phyloP scores from a whole-genome alignment of 352 stramenopile species.

The Phytopythium litorale region DNA sequence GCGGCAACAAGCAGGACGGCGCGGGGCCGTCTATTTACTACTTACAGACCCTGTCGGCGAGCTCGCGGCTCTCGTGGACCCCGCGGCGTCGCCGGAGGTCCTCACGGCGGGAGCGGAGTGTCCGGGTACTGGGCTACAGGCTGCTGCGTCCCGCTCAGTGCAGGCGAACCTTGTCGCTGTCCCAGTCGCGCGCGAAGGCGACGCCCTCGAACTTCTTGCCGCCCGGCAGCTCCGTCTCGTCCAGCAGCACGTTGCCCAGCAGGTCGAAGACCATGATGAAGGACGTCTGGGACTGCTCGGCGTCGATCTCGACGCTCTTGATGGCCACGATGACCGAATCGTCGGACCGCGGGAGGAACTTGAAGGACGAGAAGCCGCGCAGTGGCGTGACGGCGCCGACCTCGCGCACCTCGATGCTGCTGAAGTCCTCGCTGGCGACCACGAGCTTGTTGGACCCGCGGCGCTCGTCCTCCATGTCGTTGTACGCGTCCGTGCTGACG shows the following conservation, averaged over 20 bases:
- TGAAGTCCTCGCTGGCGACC: constrained; percentile 89
- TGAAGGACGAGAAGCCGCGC: constrained; percentile 93
- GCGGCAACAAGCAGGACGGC: neutral
- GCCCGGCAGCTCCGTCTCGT: constrained; percentile 89
- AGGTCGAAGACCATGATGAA: constrained; percentile 93
- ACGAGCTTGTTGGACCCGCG: constrained; percentile 89
- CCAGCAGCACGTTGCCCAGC: constrained; percentile 86
- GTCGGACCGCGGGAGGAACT: constrained; percentile 89
- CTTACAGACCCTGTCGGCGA: constrained; percentile 4
- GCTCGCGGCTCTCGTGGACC: neutral
- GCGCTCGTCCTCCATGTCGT: constrained; percentile 95
- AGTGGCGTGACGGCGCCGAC: constrained; percentile 83
- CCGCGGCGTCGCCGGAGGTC: neutral
- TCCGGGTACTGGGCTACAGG: neutral
- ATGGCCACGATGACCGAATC: constrained; percentile 91
- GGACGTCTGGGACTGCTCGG: constrained; percentile 87
- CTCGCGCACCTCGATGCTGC: constrained; percentile 68
- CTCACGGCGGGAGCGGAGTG: neutral
- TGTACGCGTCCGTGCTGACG: constrained; percentile 93
- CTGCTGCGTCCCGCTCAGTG: neutral
- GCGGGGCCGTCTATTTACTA: constrained; percentile 10
- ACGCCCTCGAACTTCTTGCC: constrained; percentile 93
- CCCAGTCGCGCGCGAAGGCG: constrained; percentile 87
- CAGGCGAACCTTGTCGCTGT: constrained; percentile 20
- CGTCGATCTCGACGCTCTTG: constrained; percentile 92